Evolutionary conservation across 2,329 filamentous ascomycete genomes (phyloP).

Genomic region (Tolypocladium amazonense): DNA sequence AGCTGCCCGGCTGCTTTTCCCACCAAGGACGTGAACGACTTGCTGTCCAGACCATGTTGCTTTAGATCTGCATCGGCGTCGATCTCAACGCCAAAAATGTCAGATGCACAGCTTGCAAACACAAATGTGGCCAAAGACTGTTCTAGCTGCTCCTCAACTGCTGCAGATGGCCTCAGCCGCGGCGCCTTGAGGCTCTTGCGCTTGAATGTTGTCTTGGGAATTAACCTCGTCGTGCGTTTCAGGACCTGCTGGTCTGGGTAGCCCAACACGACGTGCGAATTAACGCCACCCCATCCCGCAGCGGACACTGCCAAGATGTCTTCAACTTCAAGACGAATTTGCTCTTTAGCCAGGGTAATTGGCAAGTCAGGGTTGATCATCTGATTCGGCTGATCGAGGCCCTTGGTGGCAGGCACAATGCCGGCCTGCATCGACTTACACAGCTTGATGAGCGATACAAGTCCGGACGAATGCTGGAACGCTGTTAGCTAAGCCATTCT

Average conservation of each 20-base stretch:
- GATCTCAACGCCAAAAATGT: neutral
- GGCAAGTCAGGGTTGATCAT: constrained; percentile 4
- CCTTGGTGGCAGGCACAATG: constrained; percentile 2
- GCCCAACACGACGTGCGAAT: constrained; percentile 34
- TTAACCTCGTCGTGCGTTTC: neutral
- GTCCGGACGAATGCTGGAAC: constrained; percentile 4
- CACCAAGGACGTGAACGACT: neutral
- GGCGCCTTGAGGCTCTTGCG: neutral
- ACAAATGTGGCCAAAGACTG: neutral
- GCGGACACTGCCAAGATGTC: constrained; percentile 16
- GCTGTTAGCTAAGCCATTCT: neutral
- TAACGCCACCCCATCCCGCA: constrained; percentile 36
- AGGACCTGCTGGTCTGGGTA: constrained; percentile 9
- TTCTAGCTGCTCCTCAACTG: neutral
- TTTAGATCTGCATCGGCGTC: neutral
- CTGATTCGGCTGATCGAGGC: constrained; percentile 1
- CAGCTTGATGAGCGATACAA: constrained; percentile 6
- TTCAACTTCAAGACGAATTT: neutral
- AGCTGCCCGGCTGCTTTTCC: neutral
- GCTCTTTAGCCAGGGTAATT: neutral
- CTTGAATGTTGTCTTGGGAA: neutral
- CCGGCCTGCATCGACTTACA: constrained; percentile 7
- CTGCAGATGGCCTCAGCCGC: neutral
- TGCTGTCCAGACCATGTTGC: constrained; percentile 1
- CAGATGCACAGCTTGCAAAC: neutral